Evolutionary conservation across 1,284 basidiomycete species (phyloP).

Genomic region (Ganoderma meredithae): DNA sequence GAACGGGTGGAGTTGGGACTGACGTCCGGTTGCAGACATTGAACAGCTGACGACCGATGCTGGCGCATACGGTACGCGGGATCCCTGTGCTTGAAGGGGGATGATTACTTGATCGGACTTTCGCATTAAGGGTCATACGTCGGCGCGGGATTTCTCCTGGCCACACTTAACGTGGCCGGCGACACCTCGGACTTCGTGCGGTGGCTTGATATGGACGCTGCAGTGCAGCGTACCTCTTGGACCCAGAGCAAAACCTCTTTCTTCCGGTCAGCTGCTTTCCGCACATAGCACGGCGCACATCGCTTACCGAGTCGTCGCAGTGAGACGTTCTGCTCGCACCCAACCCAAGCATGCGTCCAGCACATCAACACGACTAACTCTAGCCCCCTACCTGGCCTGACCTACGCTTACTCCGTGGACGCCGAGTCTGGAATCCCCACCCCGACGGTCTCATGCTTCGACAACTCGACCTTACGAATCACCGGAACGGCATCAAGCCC

Average conservation of each 20-base stretch:
- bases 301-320: conserved; percentile 43
- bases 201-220: conserved; percentile 75
- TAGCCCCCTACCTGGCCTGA: conserved; percentile 46
- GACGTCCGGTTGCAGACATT: conserved; percentile 52
- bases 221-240: conserved; percentile 65
- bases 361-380: conserved; percentile 51
- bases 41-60: conserved; percentile 56
- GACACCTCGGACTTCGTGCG: conserved; percentile 58
- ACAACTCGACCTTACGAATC: conserved; percentile 61
- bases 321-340: conserved; percentile 75
- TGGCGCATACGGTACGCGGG: conserved; percentile 65
- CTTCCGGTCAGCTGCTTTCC: conserved; percentile 49
- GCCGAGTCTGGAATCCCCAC: conserved; percentile 57
- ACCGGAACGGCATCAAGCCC: conserved; percentile 59
- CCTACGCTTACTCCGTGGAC: conserved; percentile 60
- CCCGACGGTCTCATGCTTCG: conserved; percentile 68
- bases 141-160: conserved; percentile 68
- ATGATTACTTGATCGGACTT: background rate
- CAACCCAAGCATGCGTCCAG: conserved; percentile 65
- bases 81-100: background rate
- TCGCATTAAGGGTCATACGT: conserved; percentile 65
- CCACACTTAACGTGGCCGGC: conserved; percentile 53
- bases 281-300: no score
- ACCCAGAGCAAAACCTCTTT: conserved; percentile 54
- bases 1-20: background rate